Evolutionary conservation across 2,329 filamentous ascomycete genomes (phyloP), one percentile per base, ranked within the genome.

Genomic region (Fusarium aywerte): DNA sequence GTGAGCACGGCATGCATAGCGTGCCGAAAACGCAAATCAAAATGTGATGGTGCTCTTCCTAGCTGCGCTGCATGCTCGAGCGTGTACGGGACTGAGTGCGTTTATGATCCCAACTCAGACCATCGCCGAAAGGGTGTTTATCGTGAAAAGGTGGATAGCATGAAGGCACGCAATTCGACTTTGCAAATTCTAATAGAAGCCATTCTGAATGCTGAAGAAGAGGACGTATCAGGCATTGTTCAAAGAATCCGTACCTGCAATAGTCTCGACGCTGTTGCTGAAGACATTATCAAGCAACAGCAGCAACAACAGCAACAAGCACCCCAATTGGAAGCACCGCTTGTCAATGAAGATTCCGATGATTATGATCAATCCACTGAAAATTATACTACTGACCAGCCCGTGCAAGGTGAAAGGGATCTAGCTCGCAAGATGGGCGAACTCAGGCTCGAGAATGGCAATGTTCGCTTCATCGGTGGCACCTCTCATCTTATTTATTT

Each of bases 101-200:
- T 97, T 68, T 98, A 98, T 83, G 95, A 98, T 76, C 95, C 94
- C 5, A 96, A 94, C 76, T 97, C 94, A 59, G 96, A 99, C 77
- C 94, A 97, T 77, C 91, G 96, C 48, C 90, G 96, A 49, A 98
- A 98, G 78, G 96, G 96, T 62, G 96, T 98, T 47, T 98, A 98
- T 78, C 94, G 95, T 75, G 93, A 97, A 79, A 96, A 97, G 78
- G 88, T 91, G 23, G 94, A 97, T 77, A 92, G 88, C 75, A 85
- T 95, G 77, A 96, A 96, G 80, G 94, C 93, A 21, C 89, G 89
- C 65, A 93, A 90, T 74, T 92, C 92, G 33, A 98, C 95, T 2
- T 82, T 98, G 55, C 92, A 97, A 76, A 93, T 93, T n/a, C 83
- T 98, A 35, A 89, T 98, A 65, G 92, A 97, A 74, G 93, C 95